Base-by-base conservation (phyloP, 2,329 filamentous ascomycete species). In the Fusarium drepaniforme region DNA sequence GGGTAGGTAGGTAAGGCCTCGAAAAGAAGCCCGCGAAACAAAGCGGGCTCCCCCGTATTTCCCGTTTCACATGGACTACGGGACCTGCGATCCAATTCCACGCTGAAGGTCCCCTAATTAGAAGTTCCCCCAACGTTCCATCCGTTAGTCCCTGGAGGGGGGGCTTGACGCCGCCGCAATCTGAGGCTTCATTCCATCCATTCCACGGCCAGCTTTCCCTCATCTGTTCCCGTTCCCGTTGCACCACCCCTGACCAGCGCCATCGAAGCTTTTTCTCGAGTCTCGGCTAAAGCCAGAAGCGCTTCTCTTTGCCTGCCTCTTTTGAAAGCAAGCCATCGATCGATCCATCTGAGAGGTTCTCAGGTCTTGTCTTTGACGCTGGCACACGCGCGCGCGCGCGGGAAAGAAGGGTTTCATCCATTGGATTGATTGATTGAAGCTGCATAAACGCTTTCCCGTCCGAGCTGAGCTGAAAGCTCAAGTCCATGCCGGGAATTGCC, bases 31-130 rank as follows among this genome's bases (percentile, higher is more conserved):
- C 66, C 63, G 37, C 69, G 58, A 73, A 74, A 67, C 72, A 73
- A 49, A 64, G 57, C 66, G 59, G 67, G 38, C 23, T 66, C 73
- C 72, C 64, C 73, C 73, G 59, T 75, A 66, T 73, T 75, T 66
- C 73, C 70, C 67, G 67, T 71, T 75, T 75, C 56, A 71, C 66
- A 42, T 28, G 49, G 25, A n/a, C 33, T 12, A 28, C 56, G 9
- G 21, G 42, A 25, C 30, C 18, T 35, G 38, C 28, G 4, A 16
- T 38, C 46, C 59, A 62, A 64, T 51, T 42, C 33, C 71, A 35
- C 44, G 67, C 53, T 65, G 25, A 21, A 60, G 61, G 44, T 56
- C 61, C 61, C 66, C 56, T 57, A 57, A 63, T 70, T 72, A 67
- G 64, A 28, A 75, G 58, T 60, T 60, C 25, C 69, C 37, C 56